Percentiles rank a stretch among this genome's conserved stretches.
Evolutionary conservation across 768 basidiomycete genomes (phyloP).

Genomic region (Neoboletus magnificus): DNA sequence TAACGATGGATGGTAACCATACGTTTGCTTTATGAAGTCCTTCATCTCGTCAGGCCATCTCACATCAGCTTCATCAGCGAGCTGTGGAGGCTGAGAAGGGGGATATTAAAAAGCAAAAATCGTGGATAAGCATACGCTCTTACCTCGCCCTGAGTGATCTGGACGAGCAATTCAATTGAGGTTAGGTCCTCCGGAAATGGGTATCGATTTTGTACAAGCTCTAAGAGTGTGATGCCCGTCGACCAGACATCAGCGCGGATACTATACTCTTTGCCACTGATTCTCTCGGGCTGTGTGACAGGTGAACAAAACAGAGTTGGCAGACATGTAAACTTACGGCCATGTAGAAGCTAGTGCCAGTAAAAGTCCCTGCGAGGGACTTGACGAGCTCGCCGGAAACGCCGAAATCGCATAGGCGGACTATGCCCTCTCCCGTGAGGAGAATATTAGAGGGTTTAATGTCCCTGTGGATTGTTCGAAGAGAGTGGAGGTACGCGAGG

Average conservation of each 20-base stretch:
- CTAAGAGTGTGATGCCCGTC: slow-evolving; percentile 89
- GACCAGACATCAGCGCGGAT: slow-evolving; percentile 99
- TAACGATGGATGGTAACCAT: slow-evolving; percentile 30
- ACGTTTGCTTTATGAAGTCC: slow-evolving; percentile 87
- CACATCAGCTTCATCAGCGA: slow-evolving; percentile 66
- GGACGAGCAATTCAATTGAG: slow-evolving; percentile 91
- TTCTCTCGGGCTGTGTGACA: slow-evolving; percentile 77
- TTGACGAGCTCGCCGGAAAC: slow-evolving; percentile 95
- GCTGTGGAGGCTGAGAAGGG: slow-evolving; percentile 63
- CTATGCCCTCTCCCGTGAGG: slow-evolving; percentile 80
- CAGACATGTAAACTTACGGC: slow-evolving; percentile 60
- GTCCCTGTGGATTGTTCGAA: slow-evolving; percentile 92
- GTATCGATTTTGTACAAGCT: slow-evolving; percentile 91
- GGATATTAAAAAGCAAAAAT: slow-evolving; percentile 15
- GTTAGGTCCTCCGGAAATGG: slow-evolving; percentile 91
- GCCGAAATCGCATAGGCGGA: slow-evolving; percentile 95
- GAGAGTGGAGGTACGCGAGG: slow-evolving; percentile 88
- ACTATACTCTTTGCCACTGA: slow-evolving; percentile 87
- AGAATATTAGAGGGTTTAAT: slow-evolving; percentile 95
- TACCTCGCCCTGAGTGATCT: slow-evolving; percentile 80
- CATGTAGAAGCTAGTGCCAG: slow-evolving; percentile 98
- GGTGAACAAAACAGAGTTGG: slow-evolving; percentile 1
- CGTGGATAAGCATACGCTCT: slow-evolving; percentile 18
- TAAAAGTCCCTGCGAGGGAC: slow-evolving; percentile 91
- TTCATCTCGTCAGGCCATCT: slow-evolving; percentile 84